Evolutionary conservation across 352 stramenopile genomes (phyloP).

Genomic region (Phytophthora europaea): DNA sequence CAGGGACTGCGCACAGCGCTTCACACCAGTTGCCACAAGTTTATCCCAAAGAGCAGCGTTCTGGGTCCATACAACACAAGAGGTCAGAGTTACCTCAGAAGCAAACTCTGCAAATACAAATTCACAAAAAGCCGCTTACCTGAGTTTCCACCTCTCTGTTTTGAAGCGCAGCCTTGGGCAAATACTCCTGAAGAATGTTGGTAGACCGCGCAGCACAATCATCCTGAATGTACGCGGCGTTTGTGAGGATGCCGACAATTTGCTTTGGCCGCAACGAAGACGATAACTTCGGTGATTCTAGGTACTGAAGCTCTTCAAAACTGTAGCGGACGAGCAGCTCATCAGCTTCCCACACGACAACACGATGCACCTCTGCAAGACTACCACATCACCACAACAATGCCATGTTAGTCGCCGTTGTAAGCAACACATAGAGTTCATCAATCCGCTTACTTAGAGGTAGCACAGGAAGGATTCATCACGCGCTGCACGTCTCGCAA

Average conservation of each 20-base stretch:
- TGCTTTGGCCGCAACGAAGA: slow-evolving; percentile 72
- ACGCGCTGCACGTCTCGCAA: slow-evolving; percentile 80
- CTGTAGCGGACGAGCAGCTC: slow-evolving; percentile 73
- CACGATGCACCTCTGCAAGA: slow-evolving; percentile 67
- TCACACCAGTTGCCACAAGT: slow-evolving; percentile 57
- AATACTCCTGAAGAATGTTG: slow-evolving; percentile 66
- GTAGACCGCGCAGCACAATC: slow-evolving; percentile 61
- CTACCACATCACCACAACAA: slow-evolving; percentile 32
- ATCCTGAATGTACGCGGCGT: slow-evolving; percentile 76
- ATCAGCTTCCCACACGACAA: slow-evolving; percentile 66
- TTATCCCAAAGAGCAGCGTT: slow-evolving; percentile 62
- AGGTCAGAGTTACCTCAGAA: background rate
- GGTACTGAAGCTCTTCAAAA: slow-evolving; percentile 65
- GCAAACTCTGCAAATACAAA: background rate
- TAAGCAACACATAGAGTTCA: background rate
- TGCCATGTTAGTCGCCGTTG: slow-evolving; percentile 4
- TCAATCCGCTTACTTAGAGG: slow-evolving; percentile 57
- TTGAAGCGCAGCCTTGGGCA: slow-evolving; percentile 57
- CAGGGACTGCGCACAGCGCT: slow-evolving; percentile 69
- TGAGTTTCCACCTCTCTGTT: slow-evolving; percentile 52
- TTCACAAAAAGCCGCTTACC: slow-evolving; percentile 29
- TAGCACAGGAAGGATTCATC: slow-evolving; percentile 84
- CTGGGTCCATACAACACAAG: slow-evolving; percentile 25
- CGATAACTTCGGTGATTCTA: slow-evolving; percentile 73
- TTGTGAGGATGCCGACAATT: slow-evolving; percentile 74